Evolutionary conservation across 108 stramenopile species (phyloP).

Genomic region (Cyclotella cryptica): DNA sequence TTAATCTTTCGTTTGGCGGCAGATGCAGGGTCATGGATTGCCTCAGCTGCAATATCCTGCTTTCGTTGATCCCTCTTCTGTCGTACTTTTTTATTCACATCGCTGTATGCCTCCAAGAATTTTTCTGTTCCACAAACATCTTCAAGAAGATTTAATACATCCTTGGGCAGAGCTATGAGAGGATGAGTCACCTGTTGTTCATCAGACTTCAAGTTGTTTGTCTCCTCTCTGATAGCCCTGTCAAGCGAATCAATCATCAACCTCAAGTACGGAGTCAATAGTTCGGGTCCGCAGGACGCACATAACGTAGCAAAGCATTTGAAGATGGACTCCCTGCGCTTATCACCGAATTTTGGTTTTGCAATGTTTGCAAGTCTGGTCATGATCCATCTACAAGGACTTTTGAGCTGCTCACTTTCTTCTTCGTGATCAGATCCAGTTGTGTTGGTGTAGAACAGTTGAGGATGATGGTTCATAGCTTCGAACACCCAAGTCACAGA

Average conservation of each 20-base stretch:
- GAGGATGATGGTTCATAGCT: constrained; percentile 65
- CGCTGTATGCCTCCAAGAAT: constrained; percentile 73
- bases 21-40: constrained; percentile 68
- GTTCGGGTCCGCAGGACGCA: constrained; percentile 46
- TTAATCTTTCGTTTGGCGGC: constrained; percentile 76
- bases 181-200: constrained; percentile 31
- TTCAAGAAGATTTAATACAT: constrained; percentile 79
- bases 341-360: constrained; percentile 67
- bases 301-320: constrained; percentile 87
- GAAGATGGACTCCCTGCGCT: constrained; percentile 77
- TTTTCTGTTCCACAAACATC: constrained; percentile 65
- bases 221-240: constrained; percentile 72
- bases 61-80: constrained; percentile 81
- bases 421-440: constrained; percentile 34
- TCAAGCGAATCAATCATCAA: constrained; percentile 84
- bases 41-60: constrained; percentile 66
- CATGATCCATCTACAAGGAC: constrained; percentile 78
- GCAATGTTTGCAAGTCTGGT: constrained; percentile 82
- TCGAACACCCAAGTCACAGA: constrained; percentile 68
- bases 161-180: constrained; percentile 62
- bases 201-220: constrained; percentile 55
- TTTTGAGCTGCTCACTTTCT: constrained; percentile 30
- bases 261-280: constrained; percentile 67
- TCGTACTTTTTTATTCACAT: constrained; percentile 71
- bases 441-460: constrained; percentile 59